These are phyloP conservation scores for Neurospora pannonica DNA, from an alignment of 495 filamentous ascomycete genomes.

Conservation along the genomic window DNA sequence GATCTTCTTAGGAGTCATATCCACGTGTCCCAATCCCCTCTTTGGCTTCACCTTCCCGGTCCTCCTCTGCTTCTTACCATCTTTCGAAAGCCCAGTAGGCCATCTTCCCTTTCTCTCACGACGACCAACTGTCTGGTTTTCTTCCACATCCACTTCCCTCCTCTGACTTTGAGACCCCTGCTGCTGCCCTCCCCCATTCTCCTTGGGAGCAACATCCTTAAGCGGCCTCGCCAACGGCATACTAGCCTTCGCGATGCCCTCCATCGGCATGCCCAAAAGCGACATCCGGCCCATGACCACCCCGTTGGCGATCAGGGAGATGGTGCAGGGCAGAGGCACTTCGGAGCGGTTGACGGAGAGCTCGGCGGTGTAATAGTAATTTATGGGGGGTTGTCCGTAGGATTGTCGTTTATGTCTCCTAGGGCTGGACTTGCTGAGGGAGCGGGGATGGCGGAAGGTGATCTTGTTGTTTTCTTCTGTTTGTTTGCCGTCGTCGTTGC, in stretches of 20 bases:
- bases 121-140: not conserved
- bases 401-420: not conserved
- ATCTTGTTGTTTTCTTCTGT: not conserved
- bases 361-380: constrained; percentile 22
- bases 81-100: not conserved
- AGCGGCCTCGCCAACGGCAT: constrained; percentile 4
- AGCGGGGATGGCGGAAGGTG: not conserved
- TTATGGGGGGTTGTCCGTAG: not conserved
- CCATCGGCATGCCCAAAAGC: constrained; percentile 11
- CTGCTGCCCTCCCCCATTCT: not conserved
- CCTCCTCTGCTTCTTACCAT: not conserved
- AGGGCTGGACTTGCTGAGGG: not conserved
- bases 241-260: constrained; percentile 6
- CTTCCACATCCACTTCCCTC: not conserved
- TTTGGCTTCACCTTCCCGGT: not conserved
- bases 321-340: constrained; percentile 19
- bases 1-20: constrained; percentile 1
- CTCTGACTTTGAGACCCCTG: not conserved
- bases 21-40: not conserved
- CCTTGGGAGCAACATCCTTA: not conserved
- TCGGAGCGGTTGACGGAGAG: constrained; percentile 22
- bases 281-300: constrained; percentile 11
- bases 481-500: not conserved
- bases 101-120: not conserved
- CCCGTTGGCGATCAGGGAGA: constrained; percentile 21